Evolutionary conservation across 2,329 filamentous ascomycete species (phyloP).

Genomic region (Neurospora sp.): DNA sequence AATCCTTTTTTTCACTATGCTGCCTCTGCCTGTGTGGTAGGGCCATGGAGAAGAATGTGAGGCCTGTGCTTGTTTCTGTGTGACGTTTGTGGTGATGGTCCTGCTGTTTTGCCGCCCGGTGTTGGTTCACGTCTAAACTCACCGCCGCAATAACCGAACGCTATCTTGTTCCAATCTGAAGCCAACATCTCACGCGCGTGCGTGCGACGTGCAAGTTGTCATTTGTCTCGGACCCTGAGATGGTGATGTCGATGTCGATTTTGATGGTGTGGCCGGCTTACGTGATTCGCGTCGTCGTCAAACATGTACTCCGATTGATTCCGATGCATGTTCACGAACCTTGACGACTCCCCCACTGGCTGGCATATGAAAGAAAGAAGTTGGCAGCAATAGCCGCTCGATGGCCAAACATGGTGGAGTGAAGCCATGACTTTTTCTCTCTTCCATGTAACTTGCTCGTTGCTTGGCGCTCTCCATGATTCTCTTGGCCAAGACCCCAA

Average conservation of each 20-base stretch:
- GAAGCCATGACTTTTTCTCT: neutral
- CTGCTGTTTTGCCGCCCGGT: too few relatives aligned
- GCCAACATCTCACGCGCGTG: neutral
- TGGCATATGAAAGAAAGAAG: neutral
- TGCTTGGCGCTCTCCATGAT: neutral
- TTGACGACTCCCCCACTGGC: neutral
- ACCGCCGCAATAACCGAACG: neutral
- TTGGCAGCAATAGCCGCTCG: neutral
- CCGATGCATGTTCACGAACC: neutral
- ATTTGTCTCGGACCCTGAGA: neutral
- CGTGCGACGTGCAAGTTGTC: neutral
- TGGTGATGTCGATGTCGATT: neutral
- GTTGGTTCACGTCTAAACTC: neutral
- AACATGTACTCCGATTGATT: neutral
- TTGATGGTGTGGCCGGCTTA: neutral
- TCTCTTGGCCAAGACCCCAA: neutral
- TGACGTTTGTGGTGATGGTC: too few relatives aligned
- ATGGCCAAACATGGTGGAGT: neutral
- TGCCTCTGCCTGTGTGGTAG: slow-evolving; percentile 7
- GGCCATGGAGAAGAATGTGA: slow-evolving; percentile 14
- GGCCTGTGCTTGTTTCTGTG: neutral
- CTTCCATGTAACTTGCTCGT: neutral
- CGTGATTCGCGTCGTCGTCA: neutral
- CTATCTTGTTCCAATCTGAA: neutral
- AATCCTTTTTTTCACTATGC: slow-evolving; percentile 17